Evolutionary conservation across 179 eudicot species (phyloP).

Genomic region (Silene noctiflora): DNA sequence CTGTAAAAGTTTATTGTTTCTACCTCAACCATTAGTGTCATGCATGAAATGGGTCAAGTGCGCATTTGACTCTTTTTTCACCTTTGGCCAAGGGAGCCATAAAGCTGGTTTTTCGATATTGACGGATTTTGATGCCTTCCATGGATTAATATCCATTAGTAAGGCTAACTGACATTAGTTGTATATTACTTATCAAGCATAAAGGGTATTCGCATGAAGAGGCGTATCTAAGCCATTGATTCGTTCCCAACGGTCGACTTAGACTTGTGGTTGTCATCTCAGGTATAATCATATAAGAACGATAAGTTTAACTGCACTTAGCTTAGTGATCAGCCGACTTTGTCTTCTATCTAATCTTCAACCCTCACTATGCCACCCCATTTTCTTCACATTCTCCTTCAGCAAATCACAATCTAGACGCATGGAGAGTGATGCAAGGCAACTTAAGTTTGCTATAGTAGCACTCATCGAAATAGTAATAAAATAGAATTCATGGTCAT

Average conservation of each 20-base stretch:
- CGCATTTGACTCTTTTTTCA: neutral
- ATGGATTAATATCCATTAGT: too few species aligned
- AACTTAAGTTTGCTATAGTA: conserved; percentile 19
- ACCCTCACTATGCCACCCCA: conserved; percentile 17
- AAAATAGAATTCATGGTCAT: neutral
- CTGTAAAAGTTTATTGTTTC: too few species aligned
- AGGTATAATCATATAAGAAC: neutral
- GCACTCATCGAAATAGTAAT: conserved; percentile 5
- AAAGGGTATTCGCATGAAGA: neutral
- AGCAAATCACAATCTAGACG: conserved; percentile 18
- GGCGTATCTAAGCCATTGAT: too few species aligned
- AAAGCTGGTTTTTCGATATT: too few species aligned
- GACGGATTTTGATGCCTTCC: neutral
- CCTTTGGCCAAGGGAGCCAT: neutral
- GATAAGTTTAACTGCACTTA: conserved; percentile 13
- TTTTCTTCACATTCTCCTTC: conserved; percentile 16
- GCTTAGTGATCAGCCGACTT: conserved; percentile 24
- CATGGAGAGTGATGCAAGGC: conserved; percentile 25
- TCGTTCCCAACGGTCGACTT: neutral
- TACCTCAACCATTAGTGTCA: neutral
- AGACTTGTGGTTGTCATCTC: neutral
- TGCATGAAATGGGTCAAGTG: neutral
- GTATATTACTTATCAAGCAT: neutral
- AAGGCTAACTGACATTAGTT: neutral
- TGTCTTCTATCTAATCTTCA: conserved; percentile 31